Evolutionary conservation across 2,329 filamentous ascomycete species (phyloP), one percentile per base, ranked within the genome.

Genomic region (Coniochaeta sp.): DNA sequence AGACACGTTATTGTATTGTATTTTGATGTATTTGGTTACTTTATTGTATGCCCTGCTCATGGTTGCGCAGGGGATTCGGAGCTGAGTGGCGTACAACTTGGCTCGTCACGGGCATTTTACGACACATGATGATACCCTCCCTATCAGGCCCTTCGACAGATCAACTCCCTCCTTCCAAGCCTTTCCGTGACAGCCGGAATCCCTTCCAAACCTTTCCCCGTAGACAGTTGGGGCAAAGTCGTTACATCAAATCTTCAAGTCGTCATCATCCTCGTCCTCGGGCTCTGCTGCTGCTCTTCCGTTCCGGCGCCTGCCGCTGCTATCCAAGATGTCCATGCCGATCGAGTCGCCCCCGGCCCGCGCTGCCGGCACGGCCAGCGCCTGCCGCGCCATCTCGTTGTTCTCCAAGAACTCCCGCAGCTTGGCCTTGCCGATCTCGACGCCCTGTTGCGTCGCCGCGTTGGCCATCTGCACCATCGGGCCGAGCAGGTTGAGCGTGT

Each of bases 391-490:
- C 12, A 89, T 89, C 67, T 96, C 91, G n/a, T 88, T 91, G 67
- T 84, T 89, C 76, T 93, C 90, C 61, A 98, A 81, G 69, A 97
- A 97, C 34, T 96, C 91, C 26, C 93, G 86, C 55, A 98, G 83
- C 67, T 90, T 88, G 77, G 95, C 89, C 79, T 96, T 97, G 71
- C 91, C 90, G 66, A 99, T 91, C 67, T 96, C 91, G 32, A 96
- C 70, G 8, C 90, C 95, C 76, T 99, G 95, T 63, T 83, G 82
- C 55, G 86, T 88, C 4, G 95, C 95, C 16, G 95, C 95, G 67
- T 95, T 95, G 65, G 86, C 85, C 91, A 99, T 97, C 71, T 96
- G 92, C 67, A 96, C 80, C 81, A 99, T 98, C 0, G 95, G 95
- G 0, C 95, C 95, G 77, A 96, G 93, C 17, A 99, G 85, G 72